Evolutionary conservation across 495 filamentous ascomycete genomes (phyloP).

Genomic region (Penicillium robsamsonii): DNA sequence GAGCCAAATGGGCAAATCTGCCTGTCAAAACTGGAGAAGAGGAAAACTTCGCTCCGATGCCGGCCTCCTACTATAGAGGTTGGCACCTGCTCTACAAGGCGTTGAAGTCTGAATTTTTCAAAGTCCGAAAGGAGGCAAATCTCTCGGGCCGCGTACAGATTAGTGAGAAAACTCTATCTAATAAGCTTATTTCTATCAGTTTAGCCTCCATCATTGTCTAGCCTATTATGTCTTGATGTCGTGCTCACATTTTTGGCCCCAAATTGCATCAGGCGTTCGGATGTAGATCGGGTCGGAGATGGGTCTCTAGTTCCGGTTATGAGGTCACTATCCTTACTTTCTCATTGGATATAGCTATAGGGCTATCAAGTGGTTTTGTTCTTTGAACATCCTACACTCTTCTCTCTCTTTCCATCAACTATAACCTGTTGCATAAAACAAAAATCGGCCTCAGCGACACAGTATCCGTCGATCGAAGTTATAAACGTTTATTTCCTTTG

Average conservation of each 20-base stretch:
- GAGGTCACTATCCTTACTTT: not conserved
- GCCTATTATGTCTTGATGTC: not conserved
- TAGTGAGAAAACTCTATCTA: not conserved
- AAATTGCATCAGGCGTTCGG: not conserved
- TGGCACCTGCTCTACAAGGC: not conserved
- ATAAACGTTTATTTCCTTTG: no score
- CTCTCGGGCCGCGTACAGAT: not conserved
- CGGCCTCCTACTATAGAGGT: not conserved
- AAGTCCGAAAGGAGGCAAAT: not conserved
- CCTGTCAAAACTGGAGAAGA: slow-evolving; percentile 14
- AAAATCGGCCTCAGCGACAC: no score
- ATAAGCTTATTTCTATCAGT: not conserved
- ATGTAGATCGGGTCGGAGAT: not conserved
- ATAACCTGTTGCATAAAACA: no score
- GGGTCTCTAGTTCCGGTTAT: not conserved
- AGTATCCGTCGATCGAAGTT: no score
- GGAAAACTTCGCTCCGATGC: slow-evolving; percentile 16
- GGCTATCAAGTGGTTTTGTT: not conserved
- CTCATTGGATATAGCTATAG: not conserved
- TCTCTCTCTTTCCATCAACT: no score
- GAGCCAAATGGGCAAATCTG: not conserved
- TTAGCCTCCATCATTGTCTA: not conserved
- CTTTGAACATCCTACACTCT: no score
- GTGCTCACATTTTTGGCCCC: not conserved
- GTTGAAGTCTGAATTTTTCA: not conserved